These are phyloP conservation scores for Euphorbia lathyris DNA, from an alignment of 345 rosid species.

Conservation along the genomic window DNA sequence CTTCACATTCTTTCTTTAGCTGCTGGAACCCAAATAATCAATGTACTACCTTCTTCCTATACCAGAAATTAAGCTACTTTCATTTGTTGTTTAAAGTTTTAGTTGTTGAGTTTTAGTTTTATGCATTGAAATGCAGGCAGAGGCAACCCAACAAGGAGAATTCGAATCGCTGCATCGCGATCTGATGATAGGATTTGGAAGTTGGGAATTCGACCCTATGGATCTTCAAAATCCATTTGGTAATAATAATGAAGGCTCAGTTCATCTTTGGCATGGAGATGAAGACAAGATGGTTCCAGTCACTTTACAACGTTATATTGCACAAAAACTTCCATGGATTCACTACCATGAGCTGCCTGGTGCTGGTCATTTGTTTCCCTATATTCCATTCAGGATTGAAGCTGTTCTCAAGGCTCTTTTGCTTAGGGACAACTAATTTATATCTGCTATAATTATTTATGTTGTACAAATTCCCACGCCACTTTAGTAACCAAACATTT, in stretches of 20 bases:
- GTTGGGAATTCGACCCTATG: constrained; percentile 30
- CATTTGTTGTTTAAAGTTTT: too few relatives aligned
- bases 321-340: constrained; percentile 22
- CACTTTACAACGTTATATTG: constrained; percentile 26
- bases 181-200: constrained; percentile 26
- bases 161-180: constrained; percentile 25
- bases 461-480: too few relatives aligned
- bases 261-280: constrained; percentile 33
- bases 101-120: too few relatives aligned
- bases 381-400: neutral
- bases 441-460: neutral
- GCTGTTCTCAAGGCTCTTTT: constrained; percentile 11
- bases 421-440: neutral
- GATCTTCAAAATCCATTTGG: constrained; percentile 29
- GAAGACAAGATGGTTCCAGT: constrained; percentile 27
- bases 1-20: neutral
- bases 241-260: constrained; percentile 20
- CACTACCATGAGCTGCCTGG: constrained; percentile 25
- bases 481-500: neutral
- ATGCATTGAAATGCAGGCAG: constrained; percentile 2
- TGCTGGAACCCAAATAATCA: neutral
- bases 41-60: constrained; percentile 1
- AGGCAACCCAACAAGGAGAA: constrained; percentile 20
- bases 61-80: too few relatives aligned
- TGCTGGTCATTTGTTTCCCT: constrained; percentile 24